Evolutionary conservation across 257 asterid species (phyloP), one percentile per base, ranked within the genome.

Genomic region (Solanum tarijense): DNA sequence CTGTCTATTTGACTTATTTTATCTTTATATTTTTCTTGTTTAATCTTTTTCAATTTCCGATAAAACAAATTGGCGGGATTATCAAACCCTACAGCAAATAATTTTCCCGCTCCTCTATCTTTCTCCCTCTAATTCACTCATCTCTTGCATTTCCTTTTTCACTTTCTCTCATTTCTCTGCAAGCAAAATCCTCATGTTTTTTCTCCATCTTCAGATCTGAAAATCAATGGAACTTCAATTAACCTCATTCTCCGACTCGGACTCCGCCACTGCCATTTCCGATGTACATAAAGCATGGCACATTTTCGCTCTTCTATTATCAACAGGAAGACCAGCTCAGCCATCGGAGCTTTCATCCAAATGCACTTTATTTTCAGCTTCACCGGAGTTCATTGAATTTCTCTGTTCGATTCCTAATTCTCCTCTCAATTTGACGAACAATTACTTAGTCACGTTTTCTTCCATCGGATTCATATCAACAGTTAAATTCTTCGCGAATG

Each of bases 331-430:
- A 46, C 98, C 97, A 21, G 90, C 87, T 55, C 88, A 23, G 34
- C 91, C 93, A 1, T 31, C 88, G 21, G 98, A 96, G 62, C 91
- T 96, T 23, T 91, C 95, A 0, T 84, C 90, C 39, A 89, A 55
- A 48, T 91, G 90, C 89, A 84, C 87, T 18, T 87, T 88, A 65
- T 91, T 89, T 76, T 9, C 48, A 84, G 60, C 87, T 41, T 83
- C 93, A 46, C 94, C 95, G 12, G 89, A 91, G 21, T 88, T 87
- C 83, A 84, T 96, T n/a, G 90, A 86, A 38, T 92, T 88, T 82
- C 94, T 96, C 43, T 96, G 98, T 90, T 91, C 90, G 16, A 90
- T 95, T 85, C 97, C 94, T 3, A 66, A 92, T 89, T 96, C 98
- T 68, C 99, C 99, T 12, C 86, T 96, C 86, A 62, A 55, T 65